Conservation (phyloP, 78 protist genomes). For the Thecamonas trahens region DNA sequence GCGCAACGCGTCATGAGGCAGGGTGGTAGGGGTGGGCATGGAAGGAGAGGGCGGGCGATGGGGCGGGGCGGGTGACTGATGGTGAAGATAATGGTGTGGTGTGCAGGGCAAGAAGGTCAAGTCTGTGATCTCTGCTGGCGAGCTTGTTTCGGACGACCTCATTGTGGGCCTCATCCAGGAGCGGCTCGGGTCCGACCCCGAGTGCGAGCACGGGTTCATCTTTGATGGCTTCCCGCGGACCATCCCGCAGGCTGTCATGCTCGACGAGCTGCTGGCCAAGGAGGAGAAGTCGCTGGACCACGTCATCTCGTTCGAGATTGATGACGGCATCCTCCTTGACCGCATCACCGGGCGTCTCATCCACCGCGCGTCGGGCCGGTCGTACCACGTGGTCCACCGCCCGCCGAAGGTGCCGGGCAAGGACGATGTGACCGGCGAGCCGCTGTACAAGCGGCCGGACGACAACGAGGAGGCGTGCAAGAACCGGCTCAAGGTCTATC, state of each 20-base stretch:
- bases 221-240: slow-evolving; percentile 98
- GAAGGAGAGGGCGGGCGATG: too few species aligned
- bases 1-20: too few species aligned
- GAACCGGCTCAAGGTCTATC: slow-evolving; percentile 50
- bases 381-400: slow-evolving; percentile 70
- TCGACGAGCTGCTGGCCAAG: slow-evolving; percentile 64
- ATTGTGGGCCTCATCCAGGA: slow-evolving; percentile 78
- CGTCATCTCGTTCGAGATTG: slow-evolving; percentile 66
- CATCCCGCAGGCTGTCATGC: slow-evolving; percentile 83
- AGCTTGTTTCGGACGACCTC: slow-evolving; percentile 71
- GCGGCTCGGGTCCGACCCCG: slow-evolving; percentile 48
- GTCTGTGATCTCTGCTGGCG: slow-evolving; percentile 58
- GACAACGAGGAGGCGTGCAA: slow-evolving; percentile 65
- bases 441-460: slow-evolving; percentile 79
- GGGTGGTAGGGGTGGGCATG: too few species aligned
- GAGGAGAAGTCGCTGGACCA: slow-evolving; percentile 36
- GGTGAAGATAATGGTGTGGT: too few species aligned
- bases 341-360: slow-evolving; percentile 89
- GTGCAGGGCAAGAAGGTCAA: slow-evolving; percentile 78
- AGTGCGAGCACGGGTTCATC: slow-evolving; percentile 85
- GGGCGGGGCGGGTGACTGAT: too few species aligned
- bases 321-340: slow-evolving; percentile 67
- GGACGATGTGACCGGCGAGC: slow-evolving; percentile 92
- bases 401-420: slow-evolving; percentile 71
- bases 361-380: slow-evolving; percentile 78